phyloP scores from a whole-genome alignment of 2,329 filamentous ascomycete genomes.

The Ceratocystiopsis brevicomis region DNA sequence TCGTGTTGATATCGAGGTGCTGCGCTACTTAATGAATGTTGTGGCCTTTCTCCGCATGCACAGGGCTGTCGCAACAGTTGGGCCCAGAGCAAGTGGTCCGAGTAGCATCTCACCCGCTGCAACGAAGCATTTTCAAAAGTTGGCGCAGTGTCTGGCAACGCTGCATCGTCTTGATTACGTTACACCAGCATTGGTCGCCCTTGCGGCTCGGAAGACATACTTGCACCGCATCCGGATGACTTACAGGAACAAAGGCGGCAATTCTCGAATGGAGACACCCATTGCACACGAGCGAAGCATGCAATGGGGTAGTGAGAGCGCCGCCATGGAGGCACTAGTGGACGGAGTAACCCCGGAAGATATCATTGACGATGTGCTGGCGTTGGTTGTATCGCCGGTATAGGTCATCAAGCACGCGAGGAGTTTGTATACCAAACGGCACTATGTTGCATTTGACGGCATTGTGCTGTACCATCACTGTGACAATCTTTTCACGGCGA shows the following conservation, averaged over 20 bases:
- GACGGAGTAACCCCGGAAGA: constrained; percentile 41
- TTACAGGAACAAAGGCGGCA: background rate
- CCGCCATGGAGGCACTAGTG: constrained; percentile 48
- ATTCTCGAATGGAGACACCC: background rate
- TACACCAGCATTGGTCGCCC: constrained; percentile 62
- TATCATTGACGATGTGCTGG: constrained; percentile 45
- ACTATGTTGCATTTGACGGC: too few relatives aligned
- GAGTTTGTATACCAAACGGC: background rate
- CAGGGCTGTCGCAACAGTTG: constrained; percentile 47
- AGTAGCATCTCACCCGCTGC: constrained; percentile 58
- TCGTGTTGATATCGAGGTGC: constrained; percentile 54
- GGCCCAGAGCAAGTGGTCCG: background rate
- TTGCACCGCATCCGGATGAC: constrained; percentile 63
- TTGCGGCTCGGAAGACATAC: constrained; percentile 77
- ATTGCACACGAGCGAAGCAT: constrained; percentile 60
- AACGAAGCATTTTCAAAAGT: constrained; percentile 54
- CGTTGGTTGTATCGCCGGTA: constrained; percentile 34
- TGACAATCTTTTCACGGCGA: too few relatives aligned
- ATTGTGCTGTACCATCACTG: too few relatives aligned
- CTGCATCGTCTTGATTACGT: constrained; percentile 66
- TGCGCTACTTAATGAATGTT: constrained; percentile 74
- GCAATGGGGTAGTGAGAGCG: constrained; percentile 74
- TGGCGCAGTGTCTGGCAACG: constrained; percentile 57
- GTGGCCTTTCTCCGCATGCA: constrained; percentile 74
- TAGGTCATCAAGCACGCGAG: constrained; percentile 10